Evolutionary conservation across 805 yeast species (phyloP).

Genomic region (Metschnikowia orientalis): DNA sequence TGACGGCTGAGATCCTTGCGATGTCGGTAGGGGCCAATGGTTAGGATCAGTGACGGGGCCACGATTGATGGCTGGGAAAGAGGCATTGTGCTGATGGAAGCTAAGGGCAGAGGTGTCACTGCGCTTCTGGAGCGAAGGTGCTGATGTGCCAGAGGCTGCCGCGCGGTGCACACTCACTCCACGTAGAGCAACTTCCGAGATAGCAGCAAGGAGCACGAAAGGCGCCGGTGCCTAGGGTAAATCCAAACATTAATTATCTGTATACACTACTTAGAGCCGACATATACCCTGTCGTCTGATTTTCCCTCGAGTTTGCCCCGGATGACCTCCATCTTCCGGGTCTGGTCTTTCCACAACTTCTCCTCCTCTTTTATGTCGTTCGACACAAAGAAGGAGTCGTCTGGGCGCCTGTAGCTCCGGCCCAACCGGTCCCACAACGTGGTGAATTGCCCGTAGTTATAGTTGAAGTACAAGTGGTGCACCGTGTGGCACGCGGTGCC

Average conservation of each 20-base stretch:
- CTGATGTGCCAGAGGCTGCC: too few relatives aligned
- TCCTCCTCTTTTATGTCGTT: constrained; percentile 56
- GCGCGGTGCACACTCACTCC: too few relatives aligned
- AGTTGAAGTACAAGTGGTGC: constrained; percentile 95
- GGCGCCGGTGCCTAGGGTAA: too few relatives aligned
- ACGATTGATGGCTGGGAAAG: constrained; percentile 23
- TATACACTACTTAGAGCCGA: constrained; percentile 17
- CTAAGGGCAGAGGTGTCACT: too few relatives aligned
- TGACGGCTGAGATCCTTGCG: constrained; percentile 60
- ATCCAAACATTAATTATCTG: too few relatives aligned
- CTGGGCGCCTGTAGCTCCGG: constrained; percentile 89
- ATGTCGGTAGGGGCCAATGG: constrained; percentile 42
- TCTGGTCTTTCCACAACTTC: constrained; percentile 66
- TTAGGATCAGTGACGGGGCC: constrained; percentile 38
- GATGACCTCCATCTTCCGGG: constrained; percentile 70
- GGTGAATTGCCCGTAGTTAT: constrained; percentile 97
- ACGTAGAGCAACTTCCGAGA: too few relatives aligned
- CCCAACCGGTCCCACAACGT: constrained; percentile 98
- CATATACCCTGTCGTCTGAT: constrained; percentile 70
- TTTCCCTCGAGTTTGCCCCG: constrained; percentile 78
- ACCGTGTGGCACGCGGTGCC: constrained; percentile 99
- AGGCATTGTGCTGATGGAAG: too few relatives aligned
- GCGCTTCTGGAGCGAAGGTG: too few relatives aligned
- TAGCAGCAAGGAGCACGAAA: too few relatives aligned
- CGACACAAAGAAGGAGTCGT: constrained; percentile 63